These are phyloP conservation scores for Pelargonium fulgidum DNA, from an alignment of 441 rosid species.

Conservation along the genomic window DNA sequence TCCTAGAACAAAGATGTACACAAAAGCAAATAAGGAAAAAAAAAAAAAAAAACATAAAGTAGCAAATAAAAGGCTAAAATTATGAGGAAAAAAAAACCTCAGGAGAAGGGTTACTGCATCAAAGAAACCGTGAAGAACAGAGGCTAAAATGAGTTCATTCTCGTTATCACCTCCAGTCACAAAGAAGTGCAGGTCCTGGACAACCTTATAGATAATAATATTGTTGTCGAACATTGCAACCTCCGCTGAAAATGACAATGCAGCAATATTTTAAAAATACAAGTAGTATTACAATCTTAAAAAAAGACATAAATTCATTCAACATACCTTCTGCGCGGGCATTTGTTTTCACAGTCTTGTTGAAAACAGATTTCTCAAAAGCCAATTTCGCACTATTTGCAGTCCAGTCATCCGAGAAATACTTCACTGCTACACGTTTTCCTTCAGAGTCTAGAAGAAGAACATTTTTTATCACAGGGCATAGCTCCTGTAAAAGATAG, in stretches of 20 bases:
- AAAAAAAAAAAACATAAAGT: conserved; percentile 6
- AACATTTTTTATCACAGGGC: conserved; percentile 78
- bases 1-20: conserved; percentile 34
- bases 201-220: conserved; percentile 47
- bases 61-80: not conserved
- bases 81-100: conserved; percentile 38
- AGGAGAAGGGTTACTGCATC: conserved; percentile 72
- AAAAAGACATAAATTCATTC: not conserved
- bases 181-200: conserved; percentile 64
- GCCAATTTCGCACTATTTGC: conserved; percentile 61
- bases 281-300: not conserved
- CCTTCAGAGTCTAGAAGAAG: conserved; percentile 91
- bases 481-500: conserved; percentile 42
- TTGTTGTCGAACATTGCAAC: conserved; percentile 50
- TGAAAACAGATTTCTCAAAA: conserved; percentile 62
- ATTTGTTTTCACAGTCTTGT: conserved; percentile 74
- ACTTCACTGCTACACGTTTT: conserved; percentile 80
- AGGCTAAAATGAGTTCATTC: conserved; percentile 76
- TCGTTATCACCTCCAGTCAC: conserved; percentile 66
- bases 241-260: conserved; percentile 43
- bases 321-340: conserved; percentile 73
- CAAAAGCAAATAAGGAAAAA: conserved; percentile 2
- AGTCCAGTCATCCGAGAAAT: conserved; percentile 84
- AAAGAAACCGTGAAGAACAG: conserved; percentile 82
- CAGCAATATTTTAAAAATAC: not conserved